Base-by-base conservation (phyloP, 2,329 filamentous ascomycete species). In the Colletotrichum destructivum region DNA sequence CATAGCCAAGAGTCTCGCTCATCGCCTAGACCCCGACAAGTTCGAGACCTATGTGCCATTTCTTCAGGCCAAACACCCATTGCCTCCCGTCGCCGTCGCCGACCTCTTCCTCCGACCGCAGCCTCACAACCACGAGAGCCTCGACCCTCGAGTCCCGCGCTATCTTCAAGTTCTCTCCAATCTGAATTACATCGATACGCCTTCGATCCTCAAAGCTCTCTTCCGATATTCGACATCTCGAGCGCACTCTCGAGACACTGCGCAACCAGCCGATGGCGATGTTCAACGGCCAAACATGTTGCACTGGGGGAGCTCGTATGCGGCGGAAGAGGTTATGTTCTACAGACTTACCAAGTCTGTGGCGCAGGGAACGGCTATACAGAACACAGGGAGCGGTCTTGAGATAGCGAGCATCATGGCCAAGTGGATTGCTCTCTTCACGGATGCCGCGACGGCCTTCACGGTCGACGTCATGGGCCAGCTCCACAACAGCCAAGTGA, bases 271-370 rank as follows among this genome's bases (percentile, higher is more conserved):
- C 23, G 57, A 52, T 38, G 70, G 16, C 62, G 55, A 66, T 11
- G 42, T 55, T 21, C 55, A 65, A 31, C 23, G 6, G 21, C 21
- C 42, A 40, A 74, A 73, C 35, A 46, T 73, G 11, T 49, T 79
- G 40, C 80, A 86, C 72, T 92, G 90, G 89, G 83, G 80, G 62
- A 88, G 81, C 78, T 91, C 89, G 1, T 90, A 89, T 74, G 84
- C 84, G 71, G 81, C 92, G 0, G 96, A 99, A 80, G 98, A 98
- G 83, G 92, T 96, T 62, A 94, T 98, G 82, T 92, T 98, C 78
- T 97, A 98, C 81, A 91, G 95, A 4, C 94, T 99, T 62, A 94
- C 94, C 2, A 98, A 97, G 82, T 93, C 92, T 0, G 95, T 98
- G 62, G 92, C 86, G 1, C 84, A 88, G 59, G 88, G 86, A 0